A percentile compares a stretch with the other conserved stretches of the same genome.
Conservation (phyloP, 202 grass and related monocot genomes). For the Zoysia matrella region DNA sequence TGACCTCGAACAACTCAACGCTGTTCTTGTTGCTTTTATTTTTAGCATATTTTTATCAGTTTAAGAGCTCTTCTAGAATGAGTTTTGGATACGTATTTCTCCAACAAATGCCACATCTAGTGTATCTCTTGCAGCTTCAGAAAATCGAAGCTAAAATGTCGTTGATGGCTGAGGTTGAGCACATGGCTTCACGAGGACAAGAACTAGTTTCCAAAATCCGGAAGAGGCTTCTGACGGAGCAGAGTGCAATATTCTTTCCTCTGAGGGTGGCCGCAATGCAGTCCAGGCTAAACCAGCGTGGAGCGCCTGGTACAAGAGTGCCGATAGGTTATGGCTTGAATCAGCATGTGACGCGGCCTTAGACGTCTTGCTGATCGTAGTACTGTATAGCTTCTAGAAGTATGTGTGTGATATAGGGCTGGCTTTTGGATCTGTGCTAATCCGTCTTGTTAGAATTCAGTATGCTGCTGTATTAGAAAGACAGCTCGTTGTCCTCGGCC, state of each 20-base stretch:
- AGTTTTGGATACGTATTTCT: neutral
- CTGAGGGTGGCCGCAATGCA: conserved; percentile 26
- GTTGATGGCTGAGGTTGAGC: conserved; percentile 60
- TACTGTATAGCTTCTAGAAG: neutral
- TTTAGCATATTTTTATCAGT: neutral
- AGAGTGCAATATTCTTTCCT: conserved; percentile 53
- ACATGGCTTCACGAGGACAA: conserved; percentile 39
- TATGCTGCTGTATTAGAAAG: no score
- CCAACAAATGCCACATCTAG: neutral
- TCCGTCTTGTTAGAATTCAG: conserved; percentile 9
- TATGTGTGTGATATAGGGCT: conserved; percentile 26
- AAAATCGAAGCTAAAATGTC: conserved; percentile 70
- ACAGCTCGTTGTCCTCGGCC: no score
- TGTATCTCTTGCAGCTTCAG: conserved; percentile 53
- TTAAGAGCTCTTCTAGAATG: neutral
- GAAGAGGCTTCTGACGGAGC: conserved; percentile 61
- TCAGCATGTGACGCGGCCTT: conserved; percentile 15
- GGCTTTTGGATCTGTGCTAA: conserved; percentile 17
- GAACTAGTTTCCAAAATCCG: conserved; percentile 44
- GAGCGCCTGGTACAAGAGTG: neutral
- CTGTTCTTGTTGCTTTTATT: neutral
- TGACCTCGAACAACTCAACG: neutral
- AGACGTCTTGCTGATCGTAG: neutral
- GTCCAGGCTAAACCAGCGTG: conserved; percentile 27
- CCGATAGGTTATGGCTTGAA: conserved; percentile 13